Evolutionary conservation across 78 protist species (phyloP).

Genomic region (Planoprotostelium fungivorum): DNA sequence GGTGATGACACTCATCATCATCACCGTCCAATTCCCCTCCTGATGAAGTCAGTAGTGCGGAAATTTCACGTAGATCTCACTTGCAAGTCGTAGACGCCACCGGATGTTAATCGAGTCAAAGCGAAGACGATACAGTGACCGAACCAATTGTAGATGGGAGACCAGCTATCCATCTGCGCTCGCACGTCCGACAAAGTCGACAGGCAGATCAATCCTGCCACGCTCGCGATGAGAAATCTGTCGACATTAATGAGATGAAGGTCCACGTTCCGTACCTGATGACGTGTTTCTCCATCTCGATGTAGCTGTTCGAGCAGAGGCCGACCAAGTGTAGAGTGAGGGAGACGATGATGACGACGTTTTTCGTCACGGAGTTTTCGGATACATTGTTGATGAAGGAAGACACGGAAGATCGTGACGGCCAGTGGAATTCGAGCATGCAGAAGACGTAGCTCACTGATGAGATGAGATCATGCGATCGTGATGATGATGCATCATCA

Average conservation of each 20-base stretch:
- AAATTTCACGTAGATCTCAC: no score
- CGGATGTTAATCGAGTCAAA: background rate
- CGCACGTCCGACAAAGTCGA: background rate
- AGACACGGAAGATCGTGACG: background rate
- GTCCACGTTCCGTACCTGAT: constrained; percentile 11
- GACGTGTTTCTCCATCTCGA: constrained; percentile 36
- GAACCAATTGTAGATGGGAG: background rate
- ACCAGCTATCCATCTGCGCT: background rate
- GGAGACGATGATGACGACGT: background rate
- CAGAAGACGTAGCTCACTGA: background rate
- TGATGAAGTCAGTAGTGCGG: no score
- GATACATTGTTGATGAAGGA: background rate
- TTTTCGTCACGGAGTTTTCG: background rate
- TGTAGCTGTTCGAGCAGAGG: constrained; percentile 45
- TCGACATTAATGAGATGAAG: background rate
- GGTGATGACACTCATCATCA: no score
- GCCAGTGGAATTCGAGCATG: background rate
- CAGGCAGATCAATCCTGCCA: background rate
- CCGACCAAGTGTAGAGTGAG: constrained; percentile 26
- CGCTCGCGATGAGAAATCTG: background rate
- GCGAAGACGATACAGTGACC: background rate
- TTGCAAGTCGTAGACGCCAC: background rate
- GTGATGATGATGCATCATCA: no score
- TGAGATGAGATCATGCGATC: background rate
- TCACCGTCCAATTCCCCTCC: no score